Base-by-base conservation (phyloP, 2,329 filamentous ascomycete species). In the Colletotrichum incanum region DNA sequence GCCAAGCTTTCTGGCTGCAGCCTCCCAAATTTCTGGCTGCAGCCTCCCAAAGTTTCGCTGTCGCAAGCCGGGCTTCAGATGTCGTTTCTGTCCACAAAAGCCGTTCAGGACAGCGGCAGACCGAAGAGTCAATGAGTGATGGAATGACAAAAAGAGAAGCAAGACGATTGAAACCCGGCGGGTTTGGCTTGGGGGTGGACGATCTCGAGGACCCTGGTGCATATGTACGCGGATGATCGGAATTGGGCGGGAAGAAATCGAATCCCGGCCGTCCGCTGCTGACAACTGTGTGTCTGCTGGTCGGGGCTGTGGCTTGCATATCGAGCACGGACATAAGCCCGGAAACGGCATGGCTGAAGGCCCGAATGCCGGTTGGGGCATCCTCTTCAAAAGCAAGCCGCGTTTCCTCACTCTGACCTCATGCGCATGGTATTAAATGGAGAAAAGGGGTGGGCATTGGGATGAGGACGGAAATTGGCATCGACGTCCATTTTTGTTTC, bases 21-120 rank as follows among this genome's bases (percentile, higher is more conserved):
- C 41, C 37, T 12, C 20, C 49, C 14, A 37, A 55, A 9, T 37
- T n/a, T 37, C 9, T 34, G 34, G 65, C 34, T 56, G 37, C 58
- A 54, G 34, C 41, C 37, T 12, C 20, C n/a, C 49, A 23, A 37
- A 55, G 18, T 37, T n/a, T 37, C 9, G 18, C 34, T 26, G n/a
- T 41, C 37, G 20, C 28, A 65, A 47, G 20, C 28, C 65, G 69
- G 65, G 59, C 45, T 72, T 72, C 59, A 60, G 43, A 28, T 60
- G 9, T 45, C 43, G 26, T 23, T 37, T 26, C 28, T 56, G 5
- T 16, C 50, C 31, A 45, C 63, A 45, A 54, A 59, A 7, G 34
- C 50, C 58, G 49, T 52, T 39, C 39, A 49, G 56, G 4, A 20
- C 1, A 23, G 28, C 14, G 28, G 58, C 34, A 20, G 18, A 49